A percentile compares a stretch with the other conserved stretches of the same genome.
Evolutionary conservation across 371 early-diverging fungal species (phyloP).

Genomic region (Cokeromyces recurvatus): DNA sequence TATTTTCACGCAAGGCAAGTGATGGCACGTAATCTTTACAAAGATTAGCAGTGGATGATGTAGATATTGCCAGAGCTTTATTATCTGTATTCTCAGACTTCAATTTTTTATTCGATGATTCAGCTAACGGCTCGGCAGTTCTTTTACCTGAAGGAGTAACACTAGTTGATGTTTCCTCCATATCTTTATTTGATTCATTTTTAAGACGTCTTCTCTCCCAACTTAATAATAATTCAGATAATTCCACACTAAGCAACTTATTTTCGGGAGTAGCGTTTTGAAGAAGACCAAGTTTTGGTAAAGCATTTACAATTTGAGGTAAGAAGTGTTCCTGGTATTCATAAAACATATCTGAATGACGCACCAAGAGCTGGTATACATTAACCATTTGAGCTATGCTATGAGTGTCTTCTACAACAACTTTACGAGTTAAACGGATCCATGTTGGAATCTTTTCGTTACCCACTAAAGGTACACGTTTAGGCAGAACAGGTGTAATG

Average conservation of each 20-base stretch:
- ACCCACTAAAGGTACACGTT: slow-evolving; percentile 55
- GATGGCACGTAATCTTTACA: slow-evolving; percentile 48
- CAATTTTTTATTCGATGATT: slow-evolving; percentile 6
- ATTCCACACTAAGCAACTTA: slow-evolving; percentile 79
- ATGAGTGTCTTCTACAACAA: slow-evolving; percentile 89
- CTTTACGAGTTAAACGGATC: slow-evolving; percentile 83
- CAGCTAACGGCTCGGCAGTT: slow-evolving; percentile 1
- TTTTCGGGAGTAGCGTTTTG: slow-evolving; percentile 87
- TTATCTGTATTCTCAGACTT: slow-evolving; percentile 4
- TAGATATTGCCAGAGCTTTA: neutral
- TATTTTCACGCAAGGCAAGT: slow-evolving; percentile 56
- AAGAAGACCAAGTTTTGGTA: slow-evolving; percentile 88
- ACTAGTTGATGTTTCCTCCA: neutral
- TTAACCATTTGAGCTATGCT: slow-evolving; percentile 82
- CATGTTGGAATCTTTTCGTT: slow-evolving; percentile 69
- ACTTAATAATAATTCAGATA: slow-evolving; percentile 79
- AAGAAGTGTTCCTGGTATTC: slow-evolving; percentile 85
- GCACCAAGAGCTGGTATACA: slow-evolving; percentile 85
- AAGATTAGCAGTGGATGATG: neutral
- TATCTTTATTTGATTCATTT: slow-evolving; percentile 7
- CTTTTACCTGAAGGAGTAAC: slow-evolving; percentile 13
- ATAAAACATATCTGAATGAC: slow-evolving; percentile 87
- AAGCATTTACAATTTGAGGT: slow-evolving; percentile 78
- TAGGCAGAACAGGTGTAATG: slow-evolving; percentile 85
- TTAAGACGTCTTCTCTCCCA: slow-evolving; percentile 76